Percentiles rank a stretch among this genome's conserved stretches.
These are phyloP conservation scores for Scheffersomyces stambukii DNA, from an alignment of 1,139 yeast species.

Conservation along the genomic window DNA sequence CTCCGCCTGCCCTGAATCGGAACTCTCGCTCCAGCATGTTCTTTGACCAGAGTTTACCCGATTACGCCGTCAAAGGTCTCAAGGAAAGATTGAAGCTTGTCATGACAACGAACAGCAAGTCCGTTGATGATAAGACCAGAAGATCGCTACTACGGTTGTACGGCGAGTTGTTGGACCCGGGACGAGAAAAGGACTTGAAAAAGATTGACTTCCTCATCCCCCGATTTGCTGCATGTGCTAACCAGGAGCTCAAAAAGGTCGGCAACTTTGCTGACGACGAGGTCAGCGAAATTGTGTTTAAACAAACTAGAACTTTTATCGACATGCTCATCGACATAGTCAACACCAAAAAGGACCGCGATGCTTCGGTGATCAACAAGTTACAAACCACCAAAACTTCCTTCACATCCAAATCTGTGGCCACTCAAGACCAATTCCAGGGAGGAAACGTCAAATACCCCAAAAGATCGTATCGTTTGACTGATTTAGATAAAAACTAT, in stretches of 20 bases:
- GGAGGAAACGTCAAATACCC: constrained; percentile 20
- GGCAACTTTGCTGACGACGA: constrained; percentile 38
- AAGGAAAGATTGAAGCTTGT: constrained; percentile 48
- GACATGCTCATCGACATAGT: constrained; percentile 48
- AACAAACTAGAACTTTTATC: constrained; percentile 57
- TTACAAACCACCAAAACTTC: constrained; percentile 15
- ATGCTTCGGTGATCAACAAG: constrained; percentile 34
- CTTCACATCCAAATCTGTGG: constrained; percentile 1
- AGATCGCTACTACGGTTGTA: constrained; percentile 55
- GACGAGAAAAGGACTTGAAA: constrained; percentile 32
- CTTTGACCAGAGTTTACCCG: constrained; percentile 36
- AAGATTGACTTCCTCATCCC: constrained; percentile 59
- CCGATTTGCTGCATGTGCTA: constrained; percentile 61
- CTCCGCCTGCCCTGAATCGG: constrained; percentile 5
- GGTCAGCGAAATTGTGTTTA: constrained; percentile 44
- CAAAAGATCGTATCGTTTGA: constrained; percentile 45
- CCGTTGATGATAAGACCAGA: constrained; percentile 33
- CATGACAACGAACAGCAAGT: constrained; percentile 49
- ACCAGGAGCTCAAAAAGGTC: constrained; percentile 56
- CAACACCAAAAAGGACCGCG: constrained; percentile 40
- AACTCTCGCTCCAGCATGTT: constrained; percentile 6
- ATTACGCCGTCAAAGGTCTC: constrained; percentile 42
- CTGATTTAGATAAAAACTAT: constrained; percentile 45
- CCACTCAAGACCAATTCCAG: constrained; percentile 22
- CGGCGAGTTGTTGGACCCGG: constrained; percentile 55